Evolutionary conservation across 805 yeast genomes (phyloP), one percentile per base, ranked within the genome.

Genomic region (Naumovozyma castellii): DNA sequence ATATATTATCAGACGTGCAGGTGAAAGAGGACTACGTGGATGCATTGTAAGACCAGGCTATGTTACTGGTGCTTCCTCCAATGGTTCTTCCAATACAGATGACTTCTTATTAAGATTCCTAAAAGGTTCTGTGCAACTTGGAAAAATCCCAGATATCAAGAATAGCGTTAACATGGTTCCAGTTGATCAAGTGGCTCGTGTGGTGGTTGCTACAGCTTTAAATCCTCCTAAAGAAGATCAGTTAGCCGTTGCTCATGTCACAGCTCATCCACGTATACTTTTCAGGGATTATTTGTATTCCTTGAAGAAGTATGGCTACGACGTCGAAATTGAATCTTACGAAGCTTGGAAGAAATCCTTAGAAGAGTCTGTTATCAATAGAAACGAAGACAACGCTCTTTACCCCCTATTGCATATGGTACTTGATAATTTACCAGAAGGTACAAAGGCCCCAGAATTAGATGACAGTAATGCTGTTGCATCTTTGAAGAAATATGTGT

Each of bases 101-200:
- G 99, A 92, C 64, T 92, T 90, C 80, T 68, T 92, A 55, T 68
- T 90, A 47, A 76, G 99, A 62, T 83, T 88, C 84, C 69, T 92
- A 67, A 92, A 92, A 69, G 97, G 99, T 25, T 80, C 94, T 63
- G 79, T 80, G 39, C 95, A 92, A 64, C 65, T 94, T 43, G 95
- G 95, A 9, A 67, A 71, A 37, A 81, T 75, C 51, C 98, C 99
- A 27, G 83, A 82, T 54, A 87, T 92, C 49, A 62, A 75, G 49
- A 92, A 92, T 68, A 75, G 79, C 35, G 94, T 90, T 30, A 92
- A 92, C 64, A 86, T 88, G 83, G 97, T 86, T 17, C 98, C 98
- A 3, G 98, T 92, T 34, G 97, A 94, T 53, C 98, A 92, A 56
- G 98, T 92, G 48, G 97, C 99, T 1, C 74, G 94, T 35, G 84